Conservation (phyloP, 441 rosid species). For the Raphanus hybrid region DNA sequence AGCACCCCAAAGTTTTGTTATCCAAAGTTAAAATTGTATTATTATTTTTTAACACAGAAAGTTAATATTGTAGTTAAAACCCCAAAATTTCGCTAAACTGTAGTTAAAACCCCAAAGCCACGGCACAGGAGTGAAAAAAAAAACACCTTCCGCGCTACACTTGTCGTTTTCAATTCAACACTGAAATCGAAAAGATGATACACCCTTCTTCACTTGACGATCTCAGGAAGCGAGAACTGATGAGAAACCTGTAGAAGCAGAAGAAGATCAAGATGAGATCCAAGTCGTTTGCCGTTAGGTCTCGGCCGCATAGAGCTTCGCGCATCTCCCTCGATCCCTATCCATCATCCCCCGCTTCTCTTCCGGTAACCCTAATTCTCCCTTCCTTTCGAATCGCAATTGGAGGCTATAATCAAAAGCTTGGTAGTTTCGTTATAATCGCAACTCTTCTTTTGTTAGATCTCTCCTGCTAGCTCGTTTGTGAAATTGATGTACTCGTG, state of each 20-base stretch:
- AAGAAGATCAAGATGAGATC: constrained; percentile 26
- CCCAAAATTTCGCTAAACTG: background rate
- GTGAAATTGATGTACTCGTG: background rate
- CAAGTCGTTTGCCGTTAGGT: constrained; percentile 28
- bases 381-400: background rate
- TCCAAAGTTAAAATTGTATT: too few species aligned
- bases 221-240: background rate
- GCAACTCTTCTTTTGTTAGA: background rate
- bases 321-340: constrained; percentile 19
- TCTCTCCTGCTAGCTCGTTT: background rate
- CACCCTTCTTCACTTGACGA: constrained; percentile 10
- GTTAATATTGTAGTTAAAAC: background rate
- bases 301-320: constrained; percentile 7
- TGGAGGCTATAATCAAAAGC: background rate
- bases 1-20: too few species aligned
- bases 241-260: constrained; percentile 10
- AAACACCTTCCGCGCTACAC: constrained; percentile 17
- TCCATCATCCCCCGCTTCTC: constrained; percentile 13
- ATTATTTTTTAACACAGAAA: too few species aligned
- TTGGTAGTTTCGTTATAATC: background rate
- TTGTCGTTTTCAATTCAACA: background rate
- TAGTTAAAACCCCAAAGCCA: background rate
- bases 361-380: constrained; percentile 27
- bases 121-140: background rate
- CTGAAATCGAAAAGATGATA: background rate